Percentiles rank a stretch among this genome's conserved stretches.
phyloP scores from a whole-genome alignment of 139 green algal genomes.

The Trebouxia sp. region DNA sequence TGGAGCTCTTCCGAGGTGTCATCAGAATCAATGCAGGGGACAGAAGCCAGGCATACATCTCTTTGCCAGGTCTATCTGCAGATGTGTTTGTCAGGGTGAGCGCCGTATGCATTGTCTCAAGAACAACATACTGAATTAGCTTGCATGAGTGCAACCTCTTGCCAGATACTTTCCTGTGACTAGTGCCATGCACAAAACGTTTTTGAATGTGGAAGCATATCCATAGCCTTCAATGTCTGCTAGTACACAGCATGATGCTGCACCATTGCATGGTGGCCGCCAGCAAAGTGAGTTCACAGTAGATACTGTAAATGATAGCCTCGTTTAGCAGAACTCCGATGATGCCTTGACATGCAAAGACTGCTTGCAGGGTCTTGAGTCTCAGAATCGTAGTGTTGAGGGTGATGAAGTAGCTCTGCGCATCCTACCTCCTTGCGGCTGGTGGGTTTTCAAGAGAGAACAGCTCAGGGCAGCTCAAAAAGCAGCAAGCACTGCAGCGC shows the following conservation, averaged over 20 bases:
- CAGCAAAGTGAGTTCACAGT: not conserved
- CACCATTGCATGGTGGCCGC: not conserved
- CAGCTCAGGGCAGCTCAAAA: slow-evolving; percentile 23
- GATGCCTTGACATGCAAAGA: not conserved
- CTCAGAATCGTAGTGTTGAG: slow-evolving; percentile 76
- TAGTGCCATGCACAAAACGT: not conserved
- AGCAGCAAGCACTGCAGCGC: not conserved
- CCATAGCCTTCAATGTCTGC: not conserved
- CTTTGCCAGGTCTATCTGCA: slow-evolving; percentile 59
- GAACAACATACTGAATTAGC: not conserved
- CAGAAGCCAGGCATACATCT: slow-evolving; percentile 62
- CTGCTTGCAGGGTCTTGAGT: slow-evolving; percentile 27
- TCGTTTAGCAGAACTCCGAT: not conserved
- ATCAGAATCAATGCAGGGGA: slow-evolving; percentile 44
- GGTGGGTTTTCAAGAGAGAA: slow-evolving; percentile 36
- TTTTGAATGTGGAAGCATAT: not conserved
- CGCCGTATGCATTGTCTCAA: not conserved
- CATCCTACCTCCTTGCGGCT: slow-evolving; percentile 56
- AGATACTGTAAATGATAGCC: not conserved
- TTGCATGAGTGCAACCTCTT: not conserved
- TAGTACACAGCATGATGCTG: not conserved
- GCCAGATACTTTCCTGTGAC: not conserved
- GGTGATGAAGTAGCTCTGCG: slow-evolving; percentile 82
- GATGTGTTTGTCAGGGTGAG: slow-evolving; percentile 66
- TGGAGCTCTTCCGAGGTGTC: slow-evolving; percentile 30